Conservation (phyloP, 177 flowering plant species). For the Vitis hybrid region DNA sequence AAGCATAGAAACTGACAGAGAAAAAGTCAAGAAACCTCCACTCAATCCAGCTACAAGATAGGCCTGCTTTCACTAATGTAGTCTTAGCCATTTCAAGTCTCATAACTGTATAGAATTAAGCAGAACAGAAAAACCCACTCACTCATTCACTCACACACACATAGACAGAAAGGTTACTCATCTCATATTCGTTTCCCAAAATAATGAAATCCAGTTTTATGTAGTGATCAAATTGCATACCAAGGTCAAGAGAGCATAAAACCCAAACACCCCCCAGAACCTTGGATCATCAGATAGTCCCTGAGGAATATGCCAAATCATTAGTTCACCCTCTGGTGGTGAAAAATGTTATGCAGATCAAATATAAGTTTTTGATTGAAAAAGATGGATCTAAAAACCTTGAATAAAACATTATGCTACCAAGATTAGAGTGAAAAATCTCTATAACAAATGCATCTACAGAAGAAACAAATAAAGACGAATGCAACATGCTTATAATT, state of each 20-base stretch:
- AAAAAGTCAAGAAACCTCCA: conserved; percentile 88
- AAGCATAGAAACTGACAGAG: conserved; percentile 59
- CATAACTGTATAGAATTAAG: background rate
- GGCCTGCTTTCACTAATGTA: conserved; percentile 49
- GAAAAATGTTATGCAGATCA: too few relatives aligned
- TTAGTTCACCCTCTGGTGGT: too few relatives aligned
- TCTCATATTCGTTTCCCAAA: background rate
- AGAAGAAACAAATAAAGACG: too few relatives aligned
- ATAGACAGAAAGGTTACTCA: background rate
- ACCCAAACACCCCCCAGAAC: conserved; percentile 97
- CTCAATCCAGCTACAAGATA: conserved; percentile 72
- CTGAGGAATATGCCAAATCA: conserved; percentile 33
- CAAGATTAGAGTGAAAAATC: too few relatives aligned
- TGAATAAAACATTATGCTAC: too few relatives aligned
- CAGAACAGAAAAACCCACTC: background rate
- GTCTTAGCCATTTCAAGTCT: conserved; percentile 11
- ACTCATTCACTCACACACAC: background rate
- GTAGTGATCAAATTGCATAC: conserved; percentile 34
- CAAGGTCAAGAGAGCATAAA: conserved; percentile 70
- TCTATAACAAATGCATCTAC: too few relatives aligned
- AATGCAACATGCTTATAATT: too few relatives aligned
- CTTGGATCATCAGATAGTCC: conserved; percentile 67
- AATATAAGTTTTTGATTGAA: too few relatives aligned
- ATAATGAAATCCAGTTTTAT: background rate
- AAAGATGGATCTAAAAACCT: too few relatives aligned